These are phyloP conservation scores for Colletotrichum sp. DNA, from an alignment of 2,329 filamentous ascomycete genomes.

Conservation along the genomic window DNA sequence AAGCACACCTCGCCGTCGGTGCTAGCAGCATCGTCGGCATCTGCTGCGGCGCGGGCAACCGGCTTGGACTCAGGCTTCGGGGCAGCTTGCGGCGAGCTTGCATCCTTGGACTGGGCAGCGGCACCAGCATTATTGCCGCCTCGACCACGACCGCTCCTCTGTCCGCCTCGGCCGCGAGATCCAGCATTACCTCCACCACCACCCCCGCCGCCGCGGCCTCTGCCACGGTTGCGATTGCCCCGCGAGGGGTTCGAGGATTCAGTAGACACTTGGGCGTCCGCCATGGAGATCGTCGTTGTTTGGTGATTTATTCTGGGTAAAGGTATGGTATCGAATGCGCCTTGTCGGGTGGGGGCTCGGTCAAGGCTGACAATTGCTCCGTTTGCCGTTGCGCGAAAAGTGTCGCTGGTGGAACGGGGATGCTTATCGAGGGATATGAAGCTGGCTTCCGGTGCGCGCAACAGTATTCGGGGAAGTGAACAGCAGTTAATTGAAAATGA, in stretches of 20 bases:
- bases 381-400: not conserved
- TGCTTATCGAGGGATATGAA: not conserved
- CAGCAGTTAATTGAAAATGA: not conserved
- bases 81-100: not conserved
- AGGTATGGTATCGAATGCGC: not conserved
- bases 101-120: not conserved
- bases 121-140: conserved; percentile 22
- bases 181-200: conserved; percentile 33
- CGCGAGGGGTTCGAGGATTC: conserved; percentile 11
- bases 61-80: conserved; percentile 18
- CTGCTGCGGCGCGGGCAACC: conserved; percentile 27
- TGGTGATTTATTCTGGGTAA: no score
- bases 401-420: not conserved
- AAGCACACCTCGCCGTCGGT: conserved; percentile 87
- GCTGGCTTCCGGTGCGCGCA: not conserved
- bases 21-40: conserved; percentile 49
- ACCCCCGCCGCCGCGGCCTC: conserved; percentile 34
- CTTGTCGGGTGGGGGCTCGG: not conserved
- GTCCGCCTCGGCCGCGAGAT: conserved; percentile 13
- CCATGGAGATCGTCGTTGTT: not conserved
- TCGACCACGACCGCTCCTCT: conserved; percentile 20
- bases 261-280: not conserved
- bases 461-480: not conserved
- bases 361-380: not conserved
- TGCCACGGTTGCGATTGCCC: conserved; percentile 19